Conservation (phyloP, 2,329 filamentous ascomycete species). For the Esteya vermicola region DNA sequence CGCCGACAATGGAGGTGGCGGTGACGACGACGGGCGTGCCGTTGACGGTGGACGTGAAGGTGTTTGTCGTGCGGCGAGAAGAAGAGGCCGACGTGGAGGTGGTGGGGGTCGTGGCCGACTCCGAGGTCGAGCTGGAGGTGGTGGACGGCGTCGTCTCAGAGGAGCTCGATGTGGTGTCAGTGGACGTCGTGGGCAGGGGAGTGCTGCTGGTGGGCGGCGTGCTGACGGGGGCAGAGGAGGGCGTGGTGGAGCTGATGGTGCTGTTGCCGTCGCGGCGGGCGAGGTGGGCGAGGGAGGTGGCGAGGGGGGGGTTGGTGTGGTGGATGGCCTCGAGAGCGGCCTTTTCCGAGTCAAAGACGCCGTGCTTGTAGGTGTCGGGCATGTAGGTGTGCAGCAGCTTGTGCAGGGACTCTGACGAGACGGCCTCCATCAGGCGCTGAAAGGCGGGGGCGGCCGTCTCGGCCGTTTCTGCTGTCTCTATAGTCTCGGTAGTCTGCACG, state of each 20-base stretch:
- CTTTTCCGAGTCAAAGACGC: conserved; percentile 51
- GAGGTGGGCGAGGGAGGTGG: conserved; percentile 47
- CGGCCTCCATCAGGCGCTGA: conserved; percentile 11
- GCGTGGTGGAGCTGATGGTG: conserved; percentile 8
- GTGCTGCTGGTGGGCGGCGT: conserved; percentile 8
- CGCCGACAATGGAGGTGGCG: conserved; percentile 33
- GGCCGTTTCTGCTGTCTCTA: not conserved
- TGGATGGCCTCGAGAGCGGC: conserved; percentile 49
- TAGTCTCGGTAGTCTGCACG: not conserved
- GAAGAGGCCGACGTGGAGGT: conserved; percentile 1
- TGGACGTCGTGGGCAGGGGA: not conserved
- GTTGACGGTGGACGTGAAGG: conserved; percentile 31
- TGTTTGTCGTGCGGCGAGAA: conserved; percentile 18
- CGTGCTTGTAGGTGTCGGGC: conserved; percentile 50
- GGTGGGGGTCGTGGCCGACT: not conserved
- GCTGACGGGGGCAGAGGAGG: conserved; percentile 15
- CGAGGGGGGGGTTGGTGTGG: conserved; percentile 44
- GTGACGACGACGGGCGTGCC: conserved; percentile 31
- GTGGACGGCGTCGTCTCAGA: not conserved
- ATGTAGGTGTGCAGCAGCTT: conserved; percentile 50
- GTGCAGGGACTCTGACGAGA: conserved; percentile 34
- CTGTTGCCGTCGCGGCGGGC: conserved; percentile 40
- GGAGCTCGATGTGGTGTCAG: not conserved
- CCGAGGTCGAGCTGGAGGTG: not conserved
- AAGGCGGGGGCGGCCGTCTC: conserved; percentile 6